Conservation (phyloP, 1,284 basidiomycete genomes). For the Tilletiaria anomala region DNA sequence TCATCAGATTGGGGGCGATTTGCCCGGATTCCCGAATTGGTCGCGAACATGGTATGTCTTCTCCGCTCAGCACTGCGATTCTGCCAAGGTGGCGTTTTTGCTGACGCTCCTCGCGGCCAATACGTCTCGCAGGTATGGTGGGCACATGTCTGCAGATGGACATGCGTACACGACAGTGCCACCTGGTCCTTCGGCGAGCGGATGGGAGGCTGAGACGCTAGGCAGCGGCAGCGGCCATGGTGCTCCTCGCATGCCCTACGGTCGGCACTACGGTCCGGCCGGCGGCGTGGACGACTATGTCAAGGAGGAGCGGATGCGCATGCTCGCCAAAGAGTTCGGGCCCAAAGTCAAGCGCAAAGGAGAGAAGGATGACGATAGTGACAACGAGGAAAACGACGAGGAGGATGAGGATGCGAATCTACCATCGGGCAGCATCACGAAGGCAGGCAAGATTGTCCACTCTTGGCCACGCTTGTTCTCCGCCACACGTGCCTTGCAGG, state of each 20-base stretch:
- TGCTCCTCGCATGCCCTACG: neutral
- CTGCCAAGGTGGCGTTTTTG: no score
- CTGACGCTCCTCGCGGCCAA: no score
- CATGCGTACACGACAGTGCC: no score
- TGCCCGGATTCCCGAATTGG: no score
- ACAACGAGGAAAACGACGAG: conserved; percentile 9
- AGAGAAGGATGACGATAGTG: conserved; percentile 4
- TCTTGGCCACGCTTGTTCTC: conserved; percentile 13
- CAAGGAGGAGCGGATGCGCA: conserved; percentile 26
- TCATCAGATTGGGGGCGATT: no score
- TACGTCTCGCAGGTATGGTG: no score
- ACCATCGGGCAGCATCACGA: conserved; percentile 12
- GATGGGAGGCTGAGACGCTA: conserved; percentile 1
- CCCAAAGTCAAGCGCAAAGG: conserved; percentile 13
- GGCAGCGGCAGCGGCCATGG: neutral
- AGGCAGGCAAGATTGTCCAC: conserved; percentile 10
- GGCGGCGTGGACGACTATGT: conserved; percentile 8
- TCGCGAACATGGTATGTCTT: no score
- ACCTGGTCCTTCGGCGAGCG: no score
- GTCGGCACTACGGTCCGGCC: conserved; percentile 5
- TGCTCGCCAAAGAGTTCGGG: conserved; percentile 29
- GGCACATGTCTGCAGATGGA: no score
- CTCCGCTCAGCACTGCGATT: no score
- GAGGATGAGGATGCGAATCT: conserved; percentile 8
- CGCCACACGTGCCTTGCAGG: conserved; percentile 11